Evolutionary conservation across 129 eudicot genomes (phyloP), one percentile per base, ranked within the genome.

Genomic region (Helianthus tuberosus): DNA sequence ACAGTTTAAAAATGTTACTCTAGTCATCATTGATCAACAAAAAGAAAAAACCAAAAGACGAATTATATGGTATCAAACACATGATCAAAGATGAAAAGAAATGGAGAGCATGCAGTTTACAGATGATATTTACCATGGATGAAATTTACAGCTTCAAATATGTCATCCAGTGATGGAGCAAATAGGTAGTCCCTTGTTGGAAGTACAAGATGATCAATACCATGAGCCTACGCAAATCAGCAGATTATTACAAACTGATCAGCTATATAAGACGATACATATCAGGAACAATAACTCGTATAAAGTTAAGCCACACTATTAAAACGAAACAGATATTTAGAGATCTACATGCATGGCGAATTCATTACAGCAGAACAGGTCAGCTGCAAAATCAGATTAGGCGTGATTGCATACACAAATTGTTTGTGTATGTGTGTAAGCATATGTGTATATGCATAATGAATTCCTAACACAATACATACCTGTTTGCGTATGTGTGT

Each of bases 111-210:
- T 51, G 57, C 23, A 51, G 23, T n/a, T 14, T 1, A 51, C n/a
- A 51, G 2, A 51, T 51, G 11, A 47, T 62, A 69, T 58, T 74
- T 75, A 88, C 97, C 87, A 69, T 88, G 97, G 51, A 91, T 91
- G 83, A 91, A 62, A 36, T 62, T 62, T 62, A 62, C 67, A 62
- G 67, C 67, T 35, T 62, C 25, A 36, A 11, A 62, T 36, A 91
- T 91, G 82, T 91, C 86, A 41, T 35, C 66, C 54, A 83, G 35
- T 25, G 89, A 86, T 29, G 97, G 97, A 61, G 97, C 97, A 71
- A 85, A 91, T 14, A 88, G 85, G 75, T 91, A 91, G 71, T 91
- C 97, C 80, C 97, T 80, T 8, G 97, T 91, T 1, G 97, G 97
- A 76, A 91, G 85, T 75, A 91, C 91, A 77, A 91, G 73, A 80